Percentiles rank a stretch among this genome's conserved stretches.
These are phyloP conservation scores for Gilbertella persicaria DNA, from an alignment of 371 early-diverging fungal genomes.

Conservation along the genomic window DNA sequence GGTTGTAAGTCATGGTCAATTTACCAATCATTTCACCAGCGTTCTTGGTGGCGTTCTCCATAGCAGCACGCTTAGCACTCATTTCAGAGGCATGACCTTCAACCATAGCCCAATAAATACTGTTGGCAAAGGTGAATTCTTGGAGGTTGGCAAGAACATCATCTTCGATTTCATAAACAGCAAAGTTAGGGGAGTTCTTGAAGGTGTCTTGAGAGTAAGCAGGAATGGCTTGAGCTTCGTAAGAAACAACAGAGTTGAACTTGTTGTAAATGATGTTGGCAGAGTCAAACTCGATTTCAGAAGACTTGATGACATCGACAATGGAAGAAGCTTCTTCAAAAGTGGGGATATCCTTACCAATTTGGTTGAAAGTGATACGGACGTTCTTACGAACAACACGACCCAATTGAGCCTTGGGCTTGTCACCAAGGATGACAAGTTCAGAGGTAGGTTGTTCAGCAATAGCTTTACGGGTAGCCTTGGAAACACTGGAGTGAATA, in stretches of 20 bases:
- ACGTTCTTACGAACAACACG: constrained; percentile 79
- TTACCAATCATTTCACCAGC: constrained; percentile 86
- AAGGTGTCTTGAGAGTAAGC: constrained; percentile 72
- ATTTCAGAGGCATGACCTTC: constrained; percentile 98
- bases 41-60: constrained; percentile 99
- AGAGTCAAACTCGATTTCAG: constrained; percentile 70
- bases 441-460: constrained; percentile 54
- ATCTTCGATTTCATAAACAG: constrained; percentile 90
- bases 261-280: constrained; percentile 90
- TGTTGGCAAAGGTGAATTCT: constrained; percentile 94
- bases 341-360: constrained; percentile 89
- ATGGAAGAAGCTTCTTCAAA: constrained; percentile 88
- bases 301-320: constrained; percentile 74
- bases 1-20: constrained; percentile 87
- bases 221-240: constrained; percentile 75
- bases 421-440: constrained; percentile 88
- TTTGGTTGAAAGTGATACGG: constrained; percentile 83
- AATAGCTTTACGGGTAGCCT: constrained; percentile 74
- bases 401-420: constrained; percentile 89
- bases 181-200: constrained; percentile 83
- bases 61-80: constrained; percentile 96
- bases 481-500: constrained; percentile 95
- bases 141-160: constrained; percentile 87
- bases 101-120: constrained; percentile 91
- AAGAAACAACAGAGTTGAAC: constrained; percentile 93